phyloP scores from a whole-genome alignment of 805 yeast genomes.

The Yarrowia yakushimensis region DNA sequence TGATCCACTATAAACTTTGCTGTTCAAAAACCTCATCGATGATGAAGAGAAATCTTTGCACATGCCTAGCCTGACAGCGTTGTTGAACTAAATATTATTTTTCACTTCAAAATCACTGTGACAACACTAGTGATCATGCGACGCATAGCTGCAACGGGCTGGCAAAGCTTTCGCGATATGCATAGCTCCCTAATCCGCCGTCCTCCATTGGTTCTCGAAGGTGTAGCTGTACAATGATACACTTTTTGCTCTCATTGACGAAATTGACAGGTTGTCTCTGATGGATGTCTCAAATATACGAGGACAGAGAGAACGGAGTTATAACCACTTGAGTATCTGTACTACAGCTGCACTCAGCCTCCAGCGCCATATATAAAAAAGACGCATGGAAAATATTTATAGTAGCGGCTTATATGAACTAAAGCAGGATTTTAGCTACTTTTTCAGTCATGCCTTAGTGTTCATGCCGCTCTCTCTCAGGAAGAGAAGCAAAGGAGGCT shows the following conservation, averaged over 20 bases:
- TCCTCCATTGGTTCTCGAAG: neutral
- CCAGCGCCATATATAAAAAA: neutral
- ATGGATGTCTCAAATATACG: neutral
- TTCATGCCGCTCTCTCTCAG: neutral
- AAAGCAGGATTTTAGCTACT: neutral
- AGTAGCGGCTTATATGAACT: neutral
- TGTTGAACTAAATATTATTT: neutral
- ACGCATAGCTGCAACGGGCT: conserved; percentile 9
- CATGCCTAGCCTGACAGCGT: neutral
- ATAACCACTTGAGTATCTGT: too few species aligned
- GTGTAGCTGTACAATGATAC: neutral
- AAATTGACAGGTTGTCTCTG: neutral
- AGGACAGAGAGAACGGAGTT: neutral
- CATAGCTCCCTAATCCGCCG: neutral
- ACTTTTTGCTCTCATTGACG: conserved; percentile 21
- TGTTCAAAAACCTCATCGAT: neutral
- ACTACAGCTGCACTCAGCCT: neutral
- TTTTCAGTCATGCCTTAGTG: conserved; percentile 4
- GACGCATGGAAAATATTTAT: neutral
- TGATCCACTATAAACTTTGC: neutral
- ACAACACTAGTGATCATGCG: neutral
- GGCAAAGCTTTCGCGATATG: neutral
- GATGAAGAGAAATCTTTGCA: neutral
- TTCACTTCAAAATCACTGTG: too few species aligned
- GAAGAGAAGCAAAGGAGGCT: neutral